phyloP scores from a whole-genome alignment of 1,139 yeast genomes.

The Suhomyces yuchorum region DNA sequence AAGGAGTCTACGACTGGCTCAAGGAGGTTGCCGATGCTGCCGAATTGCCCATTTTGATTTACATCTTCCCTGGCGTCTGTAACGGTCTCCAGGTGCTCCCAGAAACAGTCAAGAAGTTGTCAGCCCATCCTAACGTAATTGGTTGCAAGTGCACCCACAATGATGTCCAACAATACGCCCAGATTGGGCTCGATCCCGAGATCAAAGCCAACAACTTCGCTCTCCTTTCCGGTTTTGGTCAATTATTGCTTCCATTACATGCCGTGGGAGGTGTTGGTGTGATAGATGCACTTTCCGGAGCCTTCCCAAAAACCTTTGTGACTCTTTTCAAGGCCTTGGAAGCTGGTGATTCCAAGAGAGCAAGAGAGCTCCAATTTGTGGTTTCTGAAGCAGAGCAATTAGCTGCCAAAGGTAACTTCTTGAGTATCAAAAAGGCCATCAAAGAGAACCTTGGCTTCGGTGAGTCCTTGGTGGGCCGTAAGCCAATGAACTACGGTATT shows the following conservation, averaged over 20 bases:
- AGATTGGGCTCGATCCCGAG: conserved; percentile 14
- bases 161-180: conserved; percentile 15
- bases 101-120: conserved; percentile 31
- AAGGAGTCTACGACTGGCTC: conserved; percentile 47
- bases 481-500: conserved; percentile 16
- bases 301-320: conserved; percentile 45
- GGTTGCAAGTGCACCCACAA: conserved; percentile 50
- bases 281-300: conserved; percentile 37
- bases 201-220: conserved; percentile 20
- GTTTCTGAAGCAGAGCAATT: conserved; percentile 26
- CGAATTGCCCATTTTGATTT: conserved; percentile 48
- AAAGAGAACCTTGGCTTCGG: conserved; percentile 41
- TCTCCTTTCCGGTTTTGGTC: conserved; percentile 29
- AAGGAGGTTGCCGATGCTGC: conserved; percentile 46
- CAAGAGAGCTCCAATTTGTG: conserved; percentile 22
- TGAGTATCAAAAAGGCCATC: conserved; percentile 34
- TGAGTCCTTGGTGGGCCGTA: conserved; percentile 29
- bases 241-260: conserved; percentile 28
- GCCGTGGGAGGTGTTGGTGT: conserved; percentile 27
- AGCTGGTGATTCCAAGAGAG: conserved; percentile 20
- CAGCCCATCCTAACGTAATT: conserved; percentile 46
- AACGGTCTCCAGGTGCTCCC: conserved; percentile 36
- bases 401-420: conserved; percentile 25
- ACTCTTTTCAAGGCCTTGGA: conserved; percentile 22
- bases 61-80: conserved; percentile 53